Base-by-base conservation (phyloP, 2,329 filamentous ascomycete genomes). In the Dactylellina sp. region DNA sequence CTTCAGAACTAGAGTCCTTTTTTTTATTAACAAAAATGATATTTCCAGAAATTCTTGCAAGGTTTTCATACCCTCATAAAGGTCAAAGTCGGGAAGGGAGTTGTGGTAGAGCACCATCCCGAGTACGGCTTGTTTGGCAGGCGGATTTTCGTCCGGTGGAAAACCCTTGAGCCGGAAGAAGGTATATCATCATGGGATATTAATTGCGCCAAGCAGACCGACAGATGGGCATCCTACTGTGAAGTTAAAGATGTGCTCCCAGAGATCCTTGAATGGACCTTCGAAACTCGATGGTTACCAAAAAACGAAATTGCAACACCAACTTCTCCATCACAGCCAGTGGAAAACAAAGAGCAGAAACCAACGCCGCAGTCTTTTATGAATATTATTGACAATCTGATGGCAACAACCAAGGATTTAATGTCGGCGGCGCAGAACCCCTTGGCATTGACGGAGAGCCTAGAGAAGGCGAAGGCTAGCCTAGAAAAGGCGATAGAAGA, bases 171-270 rank as follows among this genome's bases (percentile, higher is more conserved):
- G 39, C 68, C 68, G n/a, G 16, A 37, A 25, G 39, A 42, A 14
- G 68, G 59, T 1, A 72, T 72, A 14, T 72, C 68, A 0, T 65
- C 68, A 3, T 72, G 44, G 46, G 68, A 72, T 16, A 32, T 72
- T 14, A 53, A 25, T 18, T 65, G 60, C 39, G 60, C 53, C 5
- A 65, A 65, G 22, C 60, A 64, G 20, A 72, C 68, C 5, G 68
- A 72, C 35, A 49, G 47, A 35, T 65, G 44, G 68, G 68, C 68
- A 22, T 24, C 12, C 12, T 16, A 20, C n/a, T 72, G 60, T 37
- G 46, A 65, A 4, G 68, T 72, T 25, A 59, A 64, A n/a, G 68
- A 72, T 25, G 20, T 65, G 7, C 42, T 72, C 5, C 68, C 68
- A 2, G 68, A 72, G n/a, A 65, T 64, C 42, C 32, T 60, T 6